Evolutionary conservation across 805 yeast genomes (phyloP), one percentile per base, ranked within the genome.

Genomic region (Saccharomycopsis fibuligera): DNA sequence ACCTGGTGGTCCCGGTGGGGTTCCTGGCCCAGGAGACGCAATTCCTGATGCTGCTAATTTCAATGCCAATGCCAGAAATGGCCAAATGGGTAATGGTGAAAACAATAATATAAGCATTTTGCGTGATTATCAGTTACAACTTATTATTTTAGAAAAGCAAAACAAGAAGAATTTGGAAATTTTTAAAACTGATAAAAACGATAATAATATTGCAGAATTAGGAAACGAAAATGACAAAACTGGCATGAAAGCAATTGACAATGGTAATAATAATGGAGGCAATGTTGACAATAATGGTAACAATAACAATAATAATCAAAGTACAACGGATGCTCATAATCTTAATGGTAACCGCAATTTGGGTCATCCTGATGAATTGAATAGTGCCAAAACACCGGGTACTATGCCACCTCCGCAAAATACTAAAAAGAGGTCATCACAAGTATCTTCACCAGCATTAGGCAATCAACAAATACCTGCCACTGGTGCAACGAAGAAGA

Each of bases 121-220:
- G 35, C 86, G 83, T 57, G 95, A 86, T 60, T 86, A 87, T 62
- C 95, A 86, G 62, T 80, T 78, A 70, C 91, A 86, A 63, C 67
- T 86, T 56, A 75, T 84, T 75, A 61, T 83, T 47, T 66, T 87
- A 59, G 95, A 86, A 58, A 77, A 77, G 54, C 90, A 85, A 61
- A 86, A 84, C 63, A 81, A 83, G 60, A 79, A 78, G 61, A 72
- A 86, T 47, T 67, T 84, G 44, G 81, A 76, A 36, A 40, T n/a
- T 29, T 47, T 43, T 56, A 74, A 71, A 45, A 78, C 75, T 4
- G 62, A 79, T 35, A 67, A 64, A 53, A 68, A 64, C 29, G 65
- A 60, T n/a, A 57, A 48, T 8, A 53, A 49, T 17, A 35, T 38
- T 19, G 33, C 14, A 6, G 19, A 4, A 17, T 4, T 19, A 23